Evolutionary conservation across 225 moss, liverwort and hornwort species (phyloP), one percentile per base, ranked within the genome.

Genomic region (Physcomitrium patens): DNA sequence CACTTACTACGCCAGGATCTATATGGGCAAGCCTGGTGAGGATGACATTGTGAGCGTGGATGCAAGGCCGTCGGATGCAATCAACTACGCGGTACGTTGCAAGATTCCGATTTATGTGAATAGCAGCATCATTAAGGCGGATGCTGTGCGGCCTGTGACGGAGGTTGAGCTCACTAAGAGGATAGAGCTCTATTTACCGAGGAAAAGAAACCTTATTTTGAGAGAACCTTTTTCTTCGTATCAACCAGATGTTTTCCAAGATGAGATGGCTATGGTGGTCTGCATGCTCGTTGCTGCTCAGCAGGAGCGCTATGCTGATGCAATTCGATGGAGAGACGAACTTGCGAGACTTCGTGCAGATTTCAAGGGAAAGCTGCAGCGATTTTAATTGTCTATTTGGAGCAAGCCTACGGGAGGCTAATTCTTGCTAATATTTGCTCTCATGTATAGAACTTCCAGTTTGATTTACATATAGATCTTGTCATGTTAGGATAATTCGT

Each of bases 71-170:
- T 96, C 96, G 14, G 96, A 96, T 67, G 96, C 96, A 11, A 96
- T 94, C 79, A 96, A 96, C 72, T 82, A 92, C n/a, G 96, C 96
- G 14, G 91, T 96, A 65, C 84, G 94, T 66, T 96, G 96, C 91
- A 91, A 96, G 88, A 92, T 94, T 80, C 96, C 96, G 8, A 96
- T 96, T 12, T 94, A 79, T 58, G 94, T 96, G 18, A 94, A 94
- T 75, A 94, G 91, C 61, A 91, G 80, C 44, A 96, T 96, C 64
- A 86, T 96, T 53, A 85, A 86, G 62, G 89, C 91, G 11, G 96
- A 96, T 67, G 96, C 92, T 28, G 91, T 96, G 37, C 91, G 88
- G 43, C 91, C 94, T 24, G 94, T 94, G 18, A 89, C 85, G 13
- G 92, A 90, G 79, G 71, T 83, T 3, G 90, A 85, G 75, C 83